Conservation (phyloP, 345 rosid species). For the Lepidium didymum region DNA sequence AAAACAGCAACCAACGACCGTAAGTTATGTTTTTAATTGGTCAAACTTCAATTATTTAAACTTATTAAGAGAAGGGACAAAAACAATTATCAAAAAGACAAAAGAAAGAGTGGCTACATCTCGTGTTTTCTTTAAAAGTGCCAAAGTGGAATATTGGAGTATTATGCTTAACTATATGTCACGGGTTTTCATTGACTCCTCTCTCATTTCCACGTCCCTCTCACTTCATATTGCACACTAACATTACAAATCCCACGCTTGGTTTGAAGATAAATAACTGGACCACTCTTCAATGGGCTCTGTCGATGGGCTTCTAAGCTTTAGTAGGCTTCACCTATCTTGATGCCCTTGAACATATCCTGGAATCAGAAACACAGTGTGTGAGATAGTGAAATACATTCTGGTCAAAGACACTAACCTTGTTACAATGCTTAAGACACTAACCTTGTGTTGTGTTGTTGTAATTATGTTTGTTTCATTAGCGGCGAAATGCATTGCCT, state of each 20-base stretch:
- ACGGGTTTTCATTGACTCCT: slow-evolving; percentile 20
- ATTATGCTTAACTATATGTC: slow-evolving; percentile 23
- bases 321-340: neutral
- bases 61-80: neutral
- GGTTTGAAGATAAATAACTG: neutral
- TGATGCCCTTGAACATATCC: neutral
- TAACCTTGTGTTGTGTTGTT: neutral
- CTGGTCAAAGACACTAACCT: neutral
- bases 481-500: slow-evolving; percentile 84
- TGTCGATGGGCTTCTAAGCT: neutral
- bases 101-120: slow-evolving; percentile 14
- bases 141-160: slow-evolving; percentile 28
- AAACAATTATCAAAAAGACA: neutral
- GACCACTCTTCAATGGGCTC: slow-evolving; percentile 20
- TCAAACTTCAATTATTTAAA: neutral
- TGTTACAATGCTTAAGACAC: neutral
- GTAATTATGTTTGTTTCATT: slow-evolving; percentile 9
- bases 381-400: neutral
- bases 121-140: slow-evolving; percentile 22
- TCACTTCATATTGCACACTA: neutral
- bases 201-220: slow-evolving; percentile 20
- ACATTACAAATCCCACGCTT: slow-evolving; percentile 8
- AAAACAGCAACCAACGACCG: neutral
- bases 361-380: neutral
- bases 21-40: neutral